phyloP scores from a whole-genome alignment of 2,329 filamentous ascomycete genomes.

The Alternaria ventricosa region DNA sequence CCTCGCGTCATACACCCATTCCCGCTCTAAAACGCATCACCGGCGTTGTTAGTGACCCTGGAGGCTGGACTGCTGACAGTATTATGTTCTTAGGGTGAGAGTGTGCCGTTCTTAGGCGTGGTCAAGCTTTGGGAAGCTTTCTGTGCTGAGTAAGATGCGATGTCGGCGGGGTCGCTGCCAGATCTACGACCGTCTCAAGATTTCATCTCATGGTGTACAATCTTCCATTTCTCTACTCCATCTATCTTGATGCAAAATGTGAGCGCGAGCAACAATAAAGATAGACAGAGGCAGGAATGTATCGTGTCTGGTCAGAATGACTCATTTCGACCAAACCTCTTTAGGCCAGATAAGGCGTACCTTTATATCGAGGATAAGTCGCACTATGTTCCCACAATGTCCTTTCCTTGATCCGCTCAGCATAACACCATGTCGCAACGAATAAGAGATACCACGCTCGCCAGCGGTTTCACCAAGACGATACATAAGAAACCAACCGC shows the following conservation, averaged over 20 bases:
- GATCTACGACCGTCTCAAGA: not conserved
- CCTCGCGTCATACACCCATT: not conserved
- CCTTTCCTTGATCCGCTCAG: not conserved
- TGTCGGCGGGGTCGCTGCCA: not conserved
- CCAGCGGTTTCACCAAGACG: slow-evolving; percentile 23
- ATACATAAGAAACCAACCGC: slow-evolving; percentile 17
- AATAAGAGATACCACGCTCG: slow-evolving; percentile 23
- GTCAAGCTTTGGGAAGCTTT: not conserved
- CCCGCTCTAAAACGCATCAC: not conserved
- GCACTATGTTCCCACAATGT: not conserved
- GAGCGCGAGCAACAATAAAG: not conserved
- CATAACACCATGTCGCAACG: slow-evolving; percentile 12
- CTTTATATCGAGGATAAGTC: not conserved
- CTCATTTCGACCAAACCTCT: not conserved
- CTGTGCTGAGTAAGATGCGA: not conserved
- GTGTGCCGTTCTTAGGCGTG: not conserved
- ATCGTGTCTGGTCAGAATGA: not conserved
- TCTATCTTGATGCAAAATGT: not conserved
- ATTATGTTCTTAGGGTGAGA: not conserved
- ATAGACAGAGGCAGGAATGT: not conserved
- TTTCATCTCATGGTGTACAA: too few species aligned
- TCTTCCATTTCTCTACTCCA: too few species aligned
- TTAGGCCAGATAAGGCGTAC: not conserved
- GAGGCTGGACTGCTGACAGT: not conserved
- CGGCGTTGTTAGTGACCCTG: not conserved